Conservation (phyloP, 2,329 filamentous ascomycete species). For the Neopestalotiopsis sp. region DNA sequence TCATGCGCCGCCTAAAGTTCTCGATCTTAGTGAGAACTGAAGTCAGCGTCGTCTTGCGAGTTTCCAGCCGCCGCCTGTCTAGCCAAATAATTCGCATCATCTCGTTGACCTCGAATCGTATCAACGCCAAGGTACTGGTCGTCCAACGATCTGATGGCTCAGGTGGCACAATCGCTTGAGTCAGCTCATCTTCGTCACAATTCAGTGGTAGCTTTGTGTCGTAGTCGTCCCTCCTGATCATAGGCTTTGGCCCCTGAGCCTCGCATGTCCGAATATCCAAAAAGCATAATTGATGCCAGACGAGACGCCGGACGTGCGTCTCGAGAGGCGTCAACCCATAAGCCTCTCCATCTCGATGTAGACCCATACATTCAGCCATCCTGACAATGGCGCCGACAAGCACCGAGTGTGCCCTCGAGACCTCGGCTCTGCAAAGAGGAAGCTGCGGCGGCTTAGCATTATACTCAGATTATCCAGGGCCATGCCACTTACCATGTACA, state of each 20-base stretch:
- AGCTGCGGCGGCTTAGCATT: conserved; percentile 53
- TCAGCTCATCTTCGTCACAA: conserved; percentile 70
- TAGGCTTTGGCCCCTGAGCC: conserved; percentile 73
- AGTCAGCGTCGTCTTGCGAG: conserved; percentile 65
- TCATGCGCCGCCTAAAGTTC: conserved; percentile 68
- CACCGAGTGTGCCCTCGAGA: conserved; percentile 76
- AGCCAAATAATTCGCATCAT: conserved; percentile 74
- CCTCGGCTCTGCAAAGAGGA: conserved; percentile 72
- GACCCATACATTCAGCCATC: conserved; percentile 78
- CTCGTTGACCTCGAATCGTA: conserved; percentile 76
- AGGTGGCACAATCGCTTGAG: conserved; percentile 42
- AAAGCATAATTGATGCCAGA: conserved; percentile 82
- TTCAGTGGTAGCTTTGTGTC: conserved; percentile 77
- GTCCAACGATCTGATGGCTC: conserved; percentile 65
- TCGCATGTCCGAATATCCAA: conserved; percentile 78
- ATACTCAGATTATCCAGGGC: conserved; percentile 7
- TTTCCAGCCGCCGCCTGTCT: conserved; percentile 71
- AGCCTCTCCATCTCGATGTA: conserved; percentile 72
- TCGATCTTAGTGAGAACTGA: conserved; percentile 72
- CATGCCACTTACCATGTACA: conserved; percentile 68
- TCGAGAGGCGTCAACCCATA: conserved; percentile 72
- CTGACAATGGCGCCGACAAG: conserved; percentile 74
- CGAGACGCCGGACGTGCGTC: conserved; percentile 71
- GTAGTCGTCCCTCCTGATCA: conserved; percentile 76
- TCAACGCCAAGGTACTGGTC: conserved; percentile 69